phyloP scores from a whole-genome alignment of 768 basidiomycete species.

The Sistotremastrum niveocremeum region DNA sequence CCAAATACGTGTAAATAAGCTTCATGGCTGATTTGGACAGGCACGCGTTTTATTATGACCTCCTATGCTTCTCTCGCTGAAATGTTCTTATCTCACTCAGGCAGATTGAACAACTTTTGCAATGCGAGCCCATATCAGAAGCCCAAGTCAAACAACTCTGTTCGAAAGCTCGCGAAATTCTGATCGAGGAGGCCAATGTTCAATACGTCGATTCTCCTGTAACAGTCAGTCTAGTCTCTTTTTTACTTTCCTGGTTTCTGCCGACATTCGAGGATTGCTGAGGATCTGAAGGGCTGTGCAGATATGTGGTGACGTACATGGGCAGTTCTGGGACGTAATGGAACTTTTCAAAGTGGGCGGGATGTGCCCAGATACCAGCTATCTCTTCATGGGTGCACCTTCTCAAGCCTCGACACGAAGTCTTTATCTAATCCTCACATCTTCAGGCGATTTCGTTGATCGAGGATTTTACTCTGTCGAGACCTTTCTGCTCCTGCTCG shows the following conservation, averaged over 20 bases:
- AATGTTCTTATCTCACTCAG: slow-evolving; percentile 25
- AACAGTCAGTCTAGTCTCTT: slow-evolving; percentile 45
- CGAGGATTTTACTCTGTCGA: slow-evolving; percentile 96
- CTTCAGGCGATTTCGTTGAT: slow-evolving; percentile 93
- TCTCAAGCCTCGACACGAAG: background rate
- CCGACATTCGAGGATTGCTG: slow-evolving; percentile 3
- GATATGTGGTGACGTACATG: slow-evolving; percentile 95
- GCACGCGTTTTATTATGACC: too few relatives aligned
- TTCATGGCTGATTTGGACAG: too few relatives aligned
- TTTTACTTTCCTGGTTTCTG: slow-evolving; percentile 9
- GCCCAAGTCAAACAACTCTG: slow-evolving; percentile 92
- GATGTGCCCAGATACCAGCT: slow-evolving; percentile 85
- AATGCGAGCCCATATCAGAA: slow-evolving; percentile 92
- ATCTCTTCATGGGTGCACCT: slow-evolving; percentile 84
- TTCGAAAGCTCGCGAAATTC: slow-evolving; percentile 88
- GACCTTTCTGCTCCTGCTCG: slow-evolving; percentile 87
- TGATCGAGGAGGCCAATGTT: slow-evolving; percentile 96
- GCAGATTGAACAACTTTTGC: slow-evolving; percentile 87
- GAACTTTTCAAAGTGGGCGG: slow-evolving; percentile 92
- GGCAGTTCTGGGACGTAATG: slow-evolving; percentile 94
- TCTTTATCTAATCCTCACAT: slow-evolving; percentile 2
- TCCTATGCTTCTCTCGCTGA: too few relatives aligned
- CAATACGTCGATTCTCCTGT: slow-evolving; percentile 93
- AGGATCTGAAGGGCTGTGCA: slow-evolving; percentile 17
- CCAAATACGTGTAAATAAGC: too few relatives aligned